Conservation (phyloP, 2,329 filamentous ascomycete genomes). For the Monosporascus sp. region DNA sequence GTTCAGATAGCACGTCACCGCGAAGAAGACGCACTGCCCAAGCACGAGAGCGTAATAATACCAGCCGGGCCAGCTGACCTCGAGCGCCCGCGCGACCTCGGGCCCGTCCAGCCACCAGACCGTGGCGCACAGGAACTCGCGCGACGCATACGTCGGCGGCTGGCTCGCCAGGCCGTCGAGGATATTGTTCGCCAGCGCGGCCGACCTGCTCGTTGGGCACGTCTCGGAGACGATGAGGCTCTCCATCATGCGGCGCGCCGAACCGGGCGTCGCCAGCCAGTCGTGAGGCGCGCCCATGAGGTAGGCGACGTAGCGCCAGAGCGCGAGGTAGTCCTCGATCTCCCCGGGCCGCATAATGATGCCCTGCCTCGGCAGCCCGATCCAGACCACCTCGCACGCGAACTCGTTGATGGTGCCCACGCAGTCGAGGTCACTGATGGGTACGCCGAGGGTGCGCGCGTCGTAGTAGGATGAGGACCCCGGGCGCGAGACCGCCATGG, state of each 20-base stretch:
- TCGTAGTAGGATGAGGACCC: slow-evolving; percentile 49
- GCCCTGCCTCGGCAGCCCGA: slow-evolving; percentile 64
- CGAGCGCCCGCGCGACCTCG: slow-evolving; percentile 54
- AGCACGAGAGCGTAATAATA: slow-evolving; percentile 58
- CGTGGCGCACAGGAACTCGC: slow-evolving; percentile 62
- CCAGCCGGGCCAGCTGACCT: slow-evolving; percentile 47
- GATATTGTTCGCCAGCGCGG: slow-evolving; percentile 68
- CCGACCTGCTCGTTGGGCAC: slow-evolving; percentile 55
- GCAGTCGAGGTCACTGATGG: slow-evolving; percentile 71
- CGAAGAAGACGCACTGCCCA: slow-evolving; percentile 64
- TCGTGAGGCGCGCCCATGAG: slow-evolving; percentile 64
- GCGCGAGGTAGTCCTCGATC: slow-evolving; percentile 62
- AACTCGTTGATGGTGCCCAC: slow-evolving; percentile 69
- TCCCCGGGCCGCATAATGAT: slow-evolving; percentile 60
- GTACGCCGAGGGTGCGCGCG: slow-evolving; percentile 52
- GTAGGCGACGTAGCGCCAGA: slow-evolving; percentile 72
- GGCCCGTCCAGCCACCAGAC: slow-evolving; percentile 67
- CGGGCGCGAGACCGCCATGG: slow-evolving; percentile 48
- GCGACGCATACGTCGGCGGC: slow-evolving; percentile 60
- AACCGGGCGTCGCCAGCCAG: slow-evolving; percentile 49
- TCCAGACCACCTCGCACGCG: slow-evolving; percentile 60
- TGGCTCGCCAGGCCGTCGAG: slow-evolving; percentile 61
- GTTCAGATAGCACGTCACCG: slow-evolving; percentile 43
- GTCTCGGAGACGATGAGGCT: slow-evolving; percentile 62
- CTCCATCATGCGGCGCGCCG: slow-evolving; percentile 62